Evolutionary conservation across 164 flowering plant genomes (phyloP).

Genomic region (Sextonia rubra): DNA sequence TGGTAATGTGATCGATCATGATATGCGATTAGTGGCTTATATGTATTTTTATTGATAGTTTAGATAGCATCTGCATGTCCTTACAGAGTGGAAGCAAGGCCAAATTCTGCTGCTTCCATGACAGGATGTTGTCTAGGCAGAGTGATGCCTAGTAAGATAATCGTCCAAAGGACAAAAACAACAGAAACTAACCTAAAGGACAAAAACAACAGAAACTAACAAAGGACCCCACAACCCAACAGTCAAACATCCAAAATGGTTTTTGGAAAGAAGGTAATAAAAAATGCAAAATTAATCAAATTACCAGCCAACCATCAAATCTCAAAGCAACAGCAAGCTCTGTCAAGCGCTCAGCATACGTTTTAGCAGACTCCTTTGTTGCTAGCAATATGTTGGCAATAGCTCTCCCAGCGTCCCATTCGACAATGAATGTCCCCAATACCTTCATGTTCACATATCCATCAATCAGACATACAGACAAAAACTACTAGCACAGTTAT

Average conservation of each 20-base stretch:
- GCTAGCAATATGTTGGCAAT: slow-evolving; percentile 40
- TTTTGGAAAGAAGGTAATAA: neutral
- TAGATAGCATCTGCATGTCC: neutral
- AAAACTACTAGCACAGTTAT: neutral
- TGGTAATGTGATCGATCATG: too few species aligned
- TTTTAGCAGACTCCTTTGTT: slow-evolving; percentile 61
- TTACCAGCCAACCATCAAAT: slow-evolving; percentile 99
- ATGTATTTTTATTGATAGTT: too few species aligned
- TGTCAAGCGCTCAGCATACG: slow-evolving; percentile 76
- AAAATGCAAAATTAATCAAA: neutral
- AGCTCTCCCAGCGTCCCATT: slow-evolving; percentile 75
- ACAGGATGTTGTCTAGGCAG: neutral
- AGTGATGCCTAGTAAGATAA: neutral
- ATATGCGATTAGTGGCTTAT: too few species aligned
- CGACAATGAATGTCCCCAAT: slow-evolving; percentile 83
- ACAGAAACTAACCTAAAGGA: neutral
- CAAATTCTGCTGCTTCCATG: neutral
- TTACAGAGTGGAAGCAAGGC: neutral
- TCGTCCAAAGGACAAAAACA: neutral
- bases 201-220: neutral
- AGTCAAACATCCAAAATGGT: neutral
- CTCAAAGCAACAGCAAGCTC: slow-evolving; percentile 79
- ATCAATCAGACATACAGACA: slow-evolving; percentile 1
- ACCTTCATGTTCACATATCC: slow-evolving; percentile 38
- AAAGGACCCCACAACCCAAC: neutral